Base-by-base conservation (phyloP, 106 monocot species). In the Dioscorea alata region DNA sequence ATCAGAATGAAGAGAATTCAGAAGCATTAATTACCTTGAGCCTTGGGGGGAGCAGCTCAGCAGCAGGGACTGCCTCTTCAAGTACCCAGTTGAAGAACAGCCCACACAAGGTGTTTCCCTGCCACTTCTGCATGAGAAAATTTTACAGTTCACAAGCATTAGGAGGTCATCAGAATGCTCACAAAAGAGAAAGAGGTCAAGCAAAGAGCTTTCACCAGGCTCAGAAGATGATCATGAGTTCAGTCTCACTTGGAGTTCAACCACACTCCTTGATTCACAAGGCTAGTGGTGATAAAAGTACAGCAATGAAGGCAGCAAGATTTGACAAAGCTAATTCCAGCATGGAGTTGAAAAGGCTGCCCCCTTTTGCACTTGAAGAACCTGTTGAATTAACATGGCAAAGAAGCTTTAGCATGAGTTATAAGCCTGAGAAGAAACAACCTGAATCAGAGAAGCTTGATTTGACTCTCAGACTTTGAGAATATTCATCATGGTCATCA, bases 51-150 rank as follows among this genome's bases (percentile, higher is more conserved):
- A 62, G 63, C 17, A 58, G 12, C 28, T 72, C 75, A 58, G 49
- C 71, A 48, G 48, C 33, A 48, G 61, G 42, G 12, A 49, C 32
- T 18, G 53, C 60, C 16, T 72, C 52, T 58, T 71, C 78, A 8
- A 71, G 59, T 17, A 20, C 75, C 48, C 23, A 17, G 10, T 24
- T 25, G 49, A 73, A 60, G 13, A 21, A 60, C 4, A 15, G 54
- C 54, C 6, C 85, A 7, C 59, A 66, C n/a, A 87, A 91, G 73
- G 60, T 86, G 52, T 91, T 87, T 67, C 84, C 90, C 19, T 91
- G 90, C 72, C 87, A 91, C 77, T 91, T 91, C 77, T 91, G 90
- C 81, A 67, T 69, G 84, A 81, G 86, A 52, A 91, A 91, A 63
- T 91, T 91, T 79, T 84, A 72, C 69, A 91, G 87, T 72, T 91